Evolutionary conservation across 805 yeast genomes (phyloP), one percentile per base, ranked within the genome.

Genomic region (Phaffomyces opuntiae): DNA sequence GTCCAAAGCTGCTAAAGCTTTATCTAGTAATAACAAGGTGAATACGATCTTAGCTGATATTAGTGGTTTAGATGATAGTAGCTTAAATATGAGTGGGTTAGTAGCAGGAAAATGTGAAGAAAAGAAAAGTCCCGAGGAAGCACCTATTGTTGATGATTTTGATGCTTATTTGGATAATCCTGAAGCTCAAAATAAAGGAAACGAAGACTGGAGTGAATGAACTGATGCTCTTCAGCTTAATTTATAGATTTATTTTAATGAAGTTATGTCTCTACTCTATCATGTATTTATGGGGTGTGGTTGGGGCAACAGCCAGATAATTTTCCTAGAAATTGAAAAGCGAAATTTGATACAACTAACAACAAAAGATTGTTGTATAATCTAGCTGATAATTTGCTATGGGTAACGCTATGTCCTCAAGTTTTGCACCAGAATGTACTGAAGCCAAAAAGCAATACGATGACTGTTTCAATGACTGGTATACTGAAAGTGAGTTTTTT

Each of bases 371-470:
- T 17, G 7, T 19, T 9, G 14, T 26, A 21, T 19, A 8, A 24
- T 29, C 11, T 13, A 27, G 25, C 19, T 35, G 13, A 17, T 35
- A 19, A 11, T 44, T 11, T 48, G 48, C 36, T 41, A 82, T 83
- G 88, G 89, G 89, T 42, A 81, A 80, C 65, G 63, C 71, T 44
- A 77, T 85, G 85, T 83, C 90, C 16, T 74, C 95, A 7, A 88
- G 96, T 49, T 86, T 93, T 72, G 98, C 99, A 34, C 96, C 97
- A 25, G 98, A 93, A 68, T 93, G 99, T 66, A 87, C 95, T 21
- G 85, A 80, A 33, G 77, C 83, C 47, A 93, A 93, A 66, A 79
- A 80, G 55, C 78, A 80, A 57, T 93, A 93, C 60, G 98, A 93
- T 61, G 84, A 81, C 58, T 93, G 99, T 64, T 93, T 93, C 69